Percentiles rank a stretch among this genome's conserved stretches.
Conservation (phyloP, 2,329 filamentous ascomycete genomes). For the Pseudopithomyces maydicus region DNA sequence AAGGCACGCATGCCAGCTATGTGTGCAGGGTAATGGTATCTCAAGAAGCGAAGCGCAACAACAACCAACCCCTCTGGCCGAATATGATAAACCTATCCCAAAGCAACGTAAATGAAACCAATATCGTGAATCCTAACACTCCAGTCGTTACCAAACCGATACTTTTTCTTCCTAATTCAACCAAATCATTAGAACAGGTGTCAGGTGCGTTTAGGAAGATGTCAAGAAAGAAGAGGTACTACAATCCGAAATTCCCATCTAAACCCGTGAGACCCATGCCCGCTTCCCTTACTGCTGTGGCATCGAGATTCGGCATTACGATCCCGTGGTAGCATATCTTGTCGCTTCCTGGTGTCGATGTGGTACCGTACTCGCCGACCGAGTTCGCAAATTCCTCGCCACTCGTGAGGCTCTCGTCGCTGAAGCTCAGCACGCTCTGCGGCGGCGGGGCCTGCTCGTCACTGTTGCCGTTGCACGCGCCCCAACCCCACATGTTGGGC, state of each 20-base stretch:
- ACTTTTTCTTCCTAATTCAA: too few relatives aligned
- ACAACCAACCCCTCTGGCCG: neutral
- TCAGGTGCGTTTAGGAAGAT: too few relatives aligned
- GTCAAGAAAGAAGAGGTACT: neutral
- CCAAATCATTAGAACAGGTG: too few relatives aligned
- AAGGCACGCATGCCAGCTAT: neutral
- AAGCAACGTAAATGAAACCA: neutral
- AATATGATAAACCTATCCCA: neutral
- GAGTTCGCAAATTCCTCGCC: slow-evolving; percentile 50
- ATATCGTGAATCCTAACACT: neutral
- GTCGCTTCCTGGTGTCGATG: slow-evolving; percentile 35
- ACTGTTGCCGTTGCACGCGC: slow-evolving; percentile 16
- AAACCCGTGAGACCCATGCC: slow-evolving; percentile 38
- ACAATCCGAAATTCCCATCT: slow-evolving; percentile 49
- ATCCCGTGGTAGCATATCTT: slow-evolving; percentile 37
- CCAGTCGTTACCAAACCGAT: too few relatives aligned
- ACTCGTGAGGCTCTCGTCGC: slow-evolving; percentile 63
- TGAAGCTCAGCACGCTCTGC: slow-evolving; percentile 64
- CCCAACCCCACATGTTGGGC: slow-evolving; percentile 43
- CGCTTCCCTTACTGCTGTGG: slow-evolving; percentile 14
- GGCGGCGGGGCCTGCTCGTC: slow-evolving; percentile 38
- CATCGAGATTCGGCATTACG: slow-evolving; percentile 42
- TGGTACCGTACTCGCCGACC: slow-evolving; percentile 28
- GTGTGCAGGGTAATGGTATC: slow-evolving; percentile 10
- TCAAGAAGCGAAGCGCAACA: slow-evolving; percentile 11